phyloP scores from a whole-genome alignment of 2,329 filamentous ascomycete species.

The Trichoderma harzianum region DNA sequence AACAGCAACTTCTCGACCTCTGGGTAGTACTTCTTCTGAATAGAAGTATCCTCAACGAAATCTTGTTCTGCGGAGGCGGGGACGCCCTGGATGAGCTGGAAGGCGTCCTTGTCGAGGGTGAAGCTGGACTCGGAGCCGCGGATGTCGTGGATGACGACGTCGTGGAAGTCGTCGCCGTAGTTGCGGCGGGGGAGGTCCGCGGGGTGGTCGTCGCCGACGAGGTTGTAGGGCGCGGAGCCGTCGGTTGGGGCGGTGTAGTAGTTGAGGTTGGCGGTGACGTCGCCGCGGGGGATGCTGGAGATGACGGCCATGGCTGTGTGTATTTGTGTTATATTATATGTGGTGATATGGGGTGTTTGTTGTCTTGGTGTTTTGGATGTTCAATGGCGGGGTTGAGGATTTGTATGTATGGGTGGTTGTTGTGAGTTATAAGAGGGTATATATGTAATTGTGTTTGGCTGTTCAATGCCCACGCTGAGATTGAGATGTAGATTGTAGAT shows the following conservation, averaged over 20 bases:
- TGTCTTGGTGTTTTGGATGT: not conserved
- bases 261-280: conserved; percentile 59
- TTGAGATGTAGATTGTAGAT: not conserved
- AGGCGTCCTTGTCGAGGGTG: conserved; percentile 70
- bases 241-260: conserved; percentile 63
- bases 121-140: conserved; percentile 66
- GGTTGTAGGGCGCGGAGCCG: conserved; percentile 59
- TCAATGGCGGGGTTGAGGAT: not conserved
- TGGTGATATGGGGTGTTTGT: not conserved
- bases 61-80: conserved; percentile 47
- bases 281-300: conserved; percentile 51
- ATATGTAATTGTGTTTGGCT: not conserved
- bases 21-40: conserved; percentile 74
- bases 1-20: conserved; percentile 74
- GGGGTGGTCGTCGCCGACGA: conserved; percentile 59
- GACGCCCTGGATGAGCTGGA: conserved; percentile 60
- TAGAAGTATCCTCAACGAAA: conserved; percentile 67
- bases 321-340: not conserved
- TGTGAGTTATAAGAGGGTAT: not conserved
- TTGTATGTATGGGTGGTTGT: not conserved
- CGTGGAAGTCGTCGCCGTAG: conserved; percentile 48
- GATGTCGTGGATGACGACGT: conserved; percentile 66
- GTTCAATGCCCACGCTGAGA: not conserved
- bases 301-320: conserved; percentile 38
- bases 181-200: conserved; percentile 63